Conservation (phyloP, 331 rosid species). For the Quercus tomentella region DNA sequence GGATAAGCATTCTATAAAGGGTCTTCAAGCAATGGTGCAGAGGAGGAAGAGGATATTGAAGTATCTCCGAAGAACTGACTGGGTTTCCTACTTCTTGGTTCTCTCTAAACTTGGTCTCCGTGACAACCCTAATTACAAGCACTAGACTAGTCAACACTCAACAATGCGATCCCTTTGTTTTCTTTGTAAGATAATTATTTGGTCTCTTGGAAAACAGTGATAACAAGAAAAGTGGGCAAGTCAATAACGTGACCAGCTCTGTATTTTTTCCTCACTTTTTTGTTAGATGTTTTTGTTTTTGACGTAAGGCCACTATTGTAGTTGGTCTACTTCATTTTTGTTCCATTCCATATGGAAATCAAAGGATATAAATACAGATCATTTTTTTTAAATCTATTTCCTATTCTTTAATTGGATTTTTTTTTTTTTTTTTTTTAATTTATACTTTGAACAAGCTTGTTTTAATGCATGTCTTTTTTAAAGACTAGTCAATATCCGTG, state of each 20-base stretch:
- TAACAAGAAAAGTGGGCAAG: background rate
- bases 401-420: too few relatives aligned
- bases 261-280: too few relatives aligned
- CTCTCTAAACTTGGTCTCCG: slow-evolving; percentile 75
- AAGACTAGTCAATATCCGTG: too few relatives aligned
- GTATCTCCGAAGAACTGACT: slow-evolving; percentile 85
- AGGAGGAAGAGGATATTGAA: slow-evolving; percentile 70
- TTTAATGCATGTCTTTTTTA: too few relatives aligned
- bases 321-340: too few relatives aligned
- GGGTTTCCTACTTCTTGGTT: slow-evolving; percentile 84
- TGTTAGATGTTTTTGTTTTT: too few relatives aligned
- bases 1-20: slow-evolving; percentile 92
- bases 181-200: background rate
- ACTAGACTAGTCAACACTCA: background rate
- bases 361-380: too few relatives aligned
- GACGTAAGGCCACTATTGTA: too few relatives aligned
- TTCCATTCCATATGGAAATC: too few relatives aligned
- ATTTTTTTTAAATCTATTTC: too few relatives aligned
- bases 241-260: background rate
- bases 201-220: background rate
- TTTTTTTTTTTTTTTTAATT: too few relatives aligned
- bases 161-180: background rate
- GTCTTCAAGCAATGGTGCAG: slow-evolving; percentile 83
- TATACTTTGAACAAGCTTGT: too few relatives aligned
- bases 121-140: slow-evolving; percentile 66